phyloP scores from a whole-genome alignment of 2,329 filamentous ascomycete genomes.

The Diaporthe sp. region DNA sequence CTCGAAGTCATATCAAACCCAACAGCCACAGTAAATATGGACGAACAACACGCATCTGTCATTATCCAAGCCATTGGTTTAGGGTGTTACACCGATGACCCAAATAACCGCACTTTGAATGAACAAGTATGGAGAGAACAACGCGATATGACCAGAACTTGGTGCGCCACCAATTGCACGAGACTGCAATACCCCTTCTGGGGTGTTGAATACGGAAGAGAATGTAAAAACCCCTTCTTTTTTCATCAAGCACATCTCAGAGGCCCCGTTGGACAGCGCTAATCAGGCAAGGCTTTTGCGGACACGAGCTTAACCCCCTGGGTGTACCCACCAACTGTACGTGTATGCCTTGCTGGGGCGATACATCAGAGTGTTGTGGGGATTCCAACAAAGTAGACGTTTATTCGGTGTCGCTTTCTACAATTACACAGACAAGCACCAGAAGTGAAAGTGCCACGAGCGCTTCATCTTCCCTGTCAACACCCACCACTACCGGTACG shows the following conservation, averaged over 20 bases:
- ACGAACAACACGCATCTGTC: neutral
- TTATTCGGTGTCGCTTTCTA: neutral
- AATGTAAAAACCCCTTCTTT: neutral
- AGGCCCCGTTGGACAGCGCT: neutral
- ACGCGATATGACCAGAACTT: neutral
- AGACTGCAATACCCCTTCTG: neutral
- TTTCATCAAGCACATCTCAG: neutral
- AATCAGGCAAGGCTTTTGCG: neutral
- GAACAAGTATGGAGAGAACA: neutral
- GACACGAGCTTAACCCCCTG: neutral
- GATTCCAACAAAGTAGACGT: neutral
- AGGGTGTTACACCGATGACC: neutral
- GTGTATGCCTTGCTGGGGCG: neutral
- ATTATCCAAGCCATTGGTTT: neutral
- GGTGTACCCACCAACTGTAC: neutral
- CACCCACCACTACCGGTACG: neutral
- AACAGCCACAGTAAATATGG: neutral
- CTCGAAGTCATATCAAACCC: neutral
- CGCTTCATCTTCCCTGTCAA: neutral
- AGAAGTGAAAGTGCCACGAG: neutral
- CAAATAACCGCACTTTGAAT: neutral
- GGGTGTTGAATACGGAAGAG: neutral
- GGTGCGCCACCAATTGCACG: neutral
- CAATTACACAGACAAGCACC: neutral
- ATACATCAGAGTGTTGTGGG: constrained; percentile 4